These are phyloP conservation scores for Paecilomyces formosus DNA, from an alignment of 2,329 filamentous ascomycete species.

Conservation along the genomic window DNA sequence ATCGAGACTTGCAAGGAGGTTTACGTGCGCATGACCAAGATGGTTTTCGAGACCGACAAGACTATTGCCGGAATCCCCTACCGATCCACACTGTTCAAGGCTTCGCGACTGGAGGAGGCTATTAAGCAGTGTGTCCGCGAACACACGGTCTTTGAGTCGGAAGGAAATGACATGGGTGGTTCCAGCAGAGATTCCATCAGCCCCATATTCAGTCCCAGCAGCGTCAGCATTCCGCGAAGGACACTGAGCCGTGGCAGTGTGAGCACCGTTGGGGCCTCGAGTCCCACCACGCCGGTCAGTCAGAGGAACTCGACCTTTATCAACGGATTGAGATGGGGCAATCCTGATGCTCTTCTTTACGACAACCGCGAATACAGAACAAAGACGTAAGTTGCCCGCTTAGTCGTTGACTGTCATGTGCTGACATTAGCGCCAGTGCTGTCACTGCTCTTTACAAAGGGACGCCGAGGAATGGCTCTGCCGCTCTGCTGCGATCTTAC, in stretches of 20 bases:
- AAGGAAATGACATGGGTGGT: constrained; percentile 66
- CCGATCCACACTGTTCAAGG: constrained; percentile 91
- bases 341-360: constrained; percentile 81
- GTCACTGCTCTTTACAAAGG: constrained; percentile 89
- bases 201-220: constrained; percentile 37
- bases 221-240: constrained; percentile 40
- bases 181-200: constrained; percentile 40
- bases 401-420: constrained; percentile 12
- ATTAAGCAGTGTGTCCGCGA: constrained; percentile 84
- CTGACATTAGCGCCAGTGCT: constrained; percentile 48
- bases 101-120: constrained; percentile 87
- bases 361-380: constrained; percentile 78
- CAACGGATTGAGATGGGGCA: constrained; percentile 55
- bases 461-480: constrained; percentile 58
- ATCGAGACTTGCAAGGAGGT: constrained; percentile 96
- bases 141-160: constrained; percentile 69
- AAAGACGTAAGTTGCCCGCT: constrained; percentile 63
- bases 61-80: constrained; percentile 94
- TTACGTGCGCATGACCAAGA: constrained; percentile 87
- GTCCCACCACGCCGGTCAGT: constrained; percentile 49
- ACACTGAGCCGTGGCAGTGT: constrained; percentile 74
- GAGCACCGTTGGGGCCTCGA: constrained; percentile 69
- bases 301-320: constrained; percentile 44
- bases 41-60: constrained; percentile 97
- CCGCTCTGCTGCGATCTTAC: constrained; percentile 81